Evolutionary conservation across 2,329 filamentous ascomycete species (phyloP).

Genomic region (Aspergillus tubingensis): DNA sequence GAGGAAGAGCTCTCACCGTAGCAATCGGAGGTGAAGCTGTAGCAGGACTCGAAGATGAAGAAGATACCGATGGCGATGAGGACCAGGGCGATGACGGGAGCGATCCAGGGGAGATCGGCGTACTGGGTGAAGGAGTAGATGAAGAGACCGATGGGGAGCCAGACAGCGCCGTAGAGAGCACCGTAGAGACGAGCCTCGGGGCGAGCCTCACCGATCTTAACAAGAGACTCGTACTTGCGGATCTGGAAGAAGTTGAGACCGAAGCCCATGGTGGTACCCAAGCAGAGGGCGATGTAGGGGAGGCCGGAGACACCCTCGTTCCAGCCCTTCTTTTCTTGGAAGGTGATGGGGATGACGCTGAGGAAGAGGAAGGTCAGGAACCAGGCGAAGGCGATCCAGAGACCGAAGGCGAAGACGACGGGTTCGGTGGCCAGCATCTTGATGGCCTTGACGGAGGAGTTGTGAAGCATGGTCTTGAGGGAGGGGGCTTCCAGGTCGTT

Average conservation of each 20-base stretch:
- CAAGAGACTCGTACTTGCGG: conserved; percentile 51
- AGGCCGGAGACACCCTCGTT: conserved; percentile 52
- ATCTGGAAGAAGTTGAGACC: conserved; percentile 54
- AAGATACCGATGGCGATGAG: conserved; percentile 57
- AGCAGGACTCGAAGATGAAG: conserved; percentile 49
- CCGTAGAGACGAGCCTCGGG: conserved; percentile 53
- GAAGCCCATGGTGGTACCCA: conserved; percentile 54
- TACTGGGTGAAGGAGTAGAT: conserved; percentile 60
- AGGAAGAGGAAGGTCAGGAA: conserved; percentile 58
- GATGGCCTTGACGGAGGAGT: conserved; percentile 55
- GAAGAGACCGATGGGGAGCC: conserved; percentile 53
- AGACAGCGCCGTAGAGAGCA: conserved; percentile 51
- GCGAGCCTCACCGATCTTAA: conserved; percentile 34
- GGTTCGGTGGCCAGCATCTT: conserved; percentile 54
- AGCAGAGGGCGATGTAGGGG: conserved; percentile 54
- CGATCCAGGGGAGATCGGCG: conserved; percentile 51
- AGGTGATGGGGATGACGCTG: conserved; percentile 54
- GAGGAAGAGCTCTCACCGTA: conserved; percentile 48
- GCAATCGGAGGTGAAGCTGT: conserved; percentile 56
- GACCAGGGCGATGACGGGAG: conserved; percentile 51
- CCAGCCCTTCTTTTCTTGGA: conserved; percentile 56
- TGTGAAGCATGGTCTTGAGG: conserved; percentile 44
- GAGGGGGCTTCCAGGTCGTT: conserved; percentile 55
- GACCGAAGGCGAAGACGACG: conserved; percentile 53
- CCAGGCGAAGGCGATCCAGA: conserved; percentile 58